Conservation (phyloP, 805 yeast genomes). For the Wickerhamomyces subpelliculosus region DNA sequence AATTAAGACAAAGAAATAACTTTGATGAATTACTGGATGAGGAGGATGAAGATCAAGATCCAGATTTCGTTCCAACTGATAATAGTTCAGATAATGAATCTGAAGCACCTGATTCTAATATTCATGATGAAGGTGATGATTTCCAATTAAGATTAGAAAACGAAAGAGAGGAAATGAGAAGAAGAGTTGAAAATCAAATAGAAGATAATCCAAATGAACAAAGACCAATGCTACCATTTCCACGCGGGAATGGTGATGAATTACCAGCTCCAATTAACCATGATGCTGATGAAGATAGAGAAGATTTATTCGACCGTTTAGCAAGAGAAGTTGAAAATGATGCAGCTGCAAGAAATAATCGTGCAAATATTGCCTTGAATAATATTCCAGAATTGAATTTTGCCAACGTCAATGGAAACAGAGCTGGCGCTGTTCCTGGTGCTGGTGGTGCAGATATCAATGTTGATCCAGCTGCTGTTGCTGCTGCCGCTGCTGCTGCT, state of each 20-base stretch:
- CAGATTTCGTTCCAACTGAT: slow-evolving; percentile 21
- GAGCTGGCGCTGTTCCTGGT: slow-evolving; percentile 2
- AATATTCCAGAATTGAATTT: neutral
- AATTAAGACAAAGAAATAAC: neutral
- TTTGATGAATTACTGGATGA: slow-evolving; percentile 12
- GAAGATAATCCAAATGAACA: neutral
- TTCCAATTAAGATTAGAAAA: slow-evolving; percentile 9
- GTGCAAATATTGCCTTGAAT: too few relatives aligned
- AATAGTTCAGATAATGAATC: slow-evolving; percentile 13
- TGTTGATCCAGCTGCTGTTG: neutral
- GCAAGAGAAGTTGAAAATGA: too few relatives aligned
- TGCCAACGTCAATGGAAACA: too few relatives aligned
- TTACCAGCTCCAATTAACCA: neutral
- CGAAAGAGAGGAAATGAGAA: neutral
- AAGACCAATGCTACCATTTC: neutral
- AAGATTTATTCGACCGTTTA: too few relatives aligned
- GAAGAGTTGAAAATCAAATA: neutral
- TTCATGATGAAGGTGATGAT: slow-evolving; percentile 13
- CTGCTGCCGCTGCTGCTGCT: slow-evolving; percentile 1
- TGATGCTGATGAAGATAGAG: too few relatives aligned
- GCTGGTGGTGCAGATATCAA: neutral
- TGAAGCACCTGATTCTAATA: slow-evolving; percentile 10
- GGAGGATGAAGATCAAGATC: slow-evolving; percentile 23
- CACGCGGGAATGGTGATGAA: neutral
- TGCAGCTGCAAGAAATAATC: too few relatives aligned